Evolutionary conservation across 805 yeast genomes (phyloP).

Genomic region (Sungouiozyma ichnusensis): DNA sequence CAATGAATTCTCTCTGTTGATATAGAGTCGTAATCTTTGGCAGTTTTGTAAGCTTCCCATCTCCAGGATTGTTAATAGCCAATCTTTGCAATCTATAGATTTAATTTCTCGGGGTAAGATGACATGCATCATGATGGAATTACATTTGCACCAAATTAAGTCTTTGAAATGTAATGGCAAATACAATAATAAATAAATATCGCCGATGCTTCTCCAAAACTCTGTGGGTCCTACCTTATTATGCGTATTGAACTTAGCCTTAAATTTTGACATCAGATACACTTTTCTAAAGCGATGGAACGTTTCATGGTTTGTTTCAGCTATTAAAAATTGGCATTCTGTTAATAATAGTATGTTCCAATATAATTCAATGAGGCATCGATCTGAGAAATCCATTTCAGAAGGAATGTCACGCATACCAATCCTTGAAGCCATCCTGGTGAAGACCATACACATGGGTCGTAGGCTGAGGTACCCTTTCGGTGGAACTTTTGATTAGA

Average conservation of each 20-base stretch:
- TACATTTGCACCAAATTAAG: conserved; percentile 19
- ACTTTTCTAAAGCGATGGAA: conserved; percentile 4
- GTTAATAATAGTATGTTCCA: conserved; percentile 25
- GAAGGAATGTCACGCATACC: conserved; percentile 26
- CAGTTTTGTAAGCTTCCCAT: conserved; percentile 12
- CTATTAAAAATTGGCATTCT: conserved; percentile 18
- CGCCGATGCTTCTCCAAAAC: conserved; percentile 20
- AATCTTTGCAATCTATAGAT: conserved; percentile 9
- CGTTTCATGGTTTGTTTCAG: background rate
- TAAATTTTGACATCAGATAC: conserved; percentile 1
- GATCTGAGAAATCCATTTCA: conserved; percentile 4
- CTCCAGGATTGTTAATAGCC: conserved; percentile 23
- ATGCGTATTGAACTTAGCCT: background rate
- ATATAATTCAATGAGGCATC: conserved; percentile 16
- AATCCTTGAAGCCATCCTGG: conserved; percentile 18
- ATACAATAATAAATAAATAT: conserved; percentile 16
- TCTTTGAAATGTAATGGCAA: conserved; percentile 17
- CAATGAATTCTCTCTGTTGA: conserved; percentile 13
- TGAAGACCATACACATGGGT: conserved; percentile 14
- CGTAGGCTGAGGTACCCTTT: conserved; percentile 3
- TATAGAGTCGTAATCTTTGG: conserved; percentile 13
- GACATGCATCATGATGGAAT: conserved; percentile 14
- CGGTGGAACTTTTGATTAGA: conserved; percentile 11
- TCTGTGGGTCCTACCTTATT: background rate
- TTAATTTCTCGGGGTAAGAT: conserved; percentile 7